Percentiles rank a stretch among this genome's conserved stretches.
Conservation (phyloP, 1,139 yeast genomes). For the Hyphopichia khmerensis region DNA sequence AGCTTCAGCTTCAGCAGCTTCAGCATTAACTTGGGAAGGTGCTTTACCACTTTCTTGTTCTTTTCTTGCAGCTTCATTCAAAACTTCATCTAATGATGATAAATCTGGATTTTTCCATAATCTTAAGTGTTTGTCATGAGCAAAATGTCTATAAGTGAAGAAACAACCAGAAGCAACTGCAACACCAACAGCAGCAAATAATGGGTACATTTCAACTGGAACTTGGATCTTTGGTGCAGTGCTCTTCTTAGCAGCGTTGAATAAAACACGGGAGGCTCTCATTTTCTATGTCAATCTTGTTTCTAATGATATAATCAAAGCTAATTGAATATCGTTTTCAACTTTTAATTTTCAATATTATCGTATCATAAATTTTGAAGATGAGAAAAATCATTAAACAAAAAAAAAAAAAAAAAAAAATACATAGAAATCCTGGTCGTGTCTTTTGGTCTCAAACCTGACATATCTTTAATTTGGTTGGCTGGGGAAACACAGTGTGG, state of each 20-base stretch:
- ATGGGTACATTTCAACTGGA: conserved; percentile 80
- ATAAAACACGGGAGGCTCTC: conserved; percentile 57
- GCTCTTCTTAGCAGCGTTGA: conserved; percentile 48
- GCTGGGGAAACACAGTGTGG: not conserved
- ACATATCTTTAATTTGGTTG: conserved; percentile 2
- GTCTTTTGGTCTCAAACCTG: not conserved
- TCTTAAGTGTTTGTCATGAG: conserved; percentile 66
- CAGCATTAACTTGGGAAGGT: too few relatives aligned
- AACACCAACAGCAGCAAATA: conserved; percentile 58
- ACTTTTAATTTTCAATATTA: not conserved
- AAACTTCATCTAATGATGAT: conserved; percentile 57
- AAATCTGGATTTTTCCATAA: conserved; percentile 66
- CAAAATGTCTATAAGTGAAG: conserved; percentile 73
- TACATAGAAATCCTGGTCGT: too few relatives aligned
- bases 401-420: too few relatives aligned
- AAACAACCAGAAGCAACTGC: conserved; percentile 64
- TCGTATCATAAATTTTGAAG: conserved; percentile 8
- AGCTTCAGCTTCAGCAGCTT: too few relatives aligned
- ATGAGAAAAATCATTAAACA: not conserved
- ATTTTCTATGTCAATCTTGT: conserved; percentile 21
- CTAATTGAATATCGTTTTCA: not conserved
- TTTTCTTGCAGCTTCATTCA: conserved; percentile 48
- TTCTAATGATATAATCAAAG: not conserved
- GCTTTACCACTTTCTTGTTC: too few relatives aligned
- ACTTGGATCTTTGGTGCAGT: conserved; percentile 30